Evolutionary conservation across 306 rosid genomes (phyloP).

Genomic region (Clitoria ternatea): DNA sequence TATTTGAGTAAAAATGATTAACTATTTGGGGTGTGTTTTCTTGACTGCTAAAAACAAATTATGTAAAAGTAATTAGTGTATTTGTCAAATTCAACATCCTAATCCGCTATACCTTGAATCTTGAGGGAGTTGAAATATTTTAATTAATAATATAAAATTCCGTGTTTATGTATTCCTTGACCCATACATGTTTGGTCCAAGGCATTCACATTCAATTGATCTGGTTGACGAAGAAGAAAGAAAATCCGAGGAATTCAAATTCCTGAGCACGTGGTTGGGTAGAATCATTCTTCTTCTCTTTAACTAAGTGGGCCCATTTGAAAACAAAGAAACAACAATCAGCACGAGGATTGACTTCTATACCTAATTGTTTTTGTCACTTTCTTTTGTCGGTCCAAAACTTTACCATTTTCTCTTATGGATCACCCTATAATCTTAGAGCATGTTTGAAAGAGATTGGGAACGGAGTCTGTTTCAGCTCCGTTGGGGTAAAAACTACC

Average conservation of each 20-base stretch:
- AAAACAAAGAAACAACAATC: background rate
- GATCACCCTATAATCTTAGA: too few species aligned
- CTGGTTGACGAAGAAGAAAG: background rate
- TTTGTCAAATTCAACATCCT: background rate
- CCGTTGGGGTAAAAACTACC: too few species aligned
- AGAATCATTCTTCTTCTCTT: slow-evolving; percentile 8
- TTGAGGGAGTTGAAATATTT: too few species aligned
- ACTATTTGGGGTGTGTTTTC: background rate
- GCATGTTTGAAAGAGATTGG: too few species aligned
- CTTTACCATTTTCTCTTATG: background rate
- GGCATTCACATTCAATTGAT: slow-evolving; percentile 20
- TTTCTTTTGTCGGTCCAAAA: slow-evolving; percentile 23
- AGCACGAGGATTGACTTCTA: slow-evolving; percentile 35
- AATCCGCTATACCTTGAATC: background rate
- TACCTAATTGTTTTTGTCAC: background rate
- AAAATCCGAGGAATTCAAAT: slow-evolving; percentile 6
- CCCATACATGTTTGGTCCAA: too few species aligned
- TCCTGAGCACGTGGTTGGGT: background rate
- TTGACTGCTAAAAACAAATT: background rate
- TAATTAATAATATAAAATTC: too few species aligned
- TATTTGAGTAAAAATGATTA: background rate
- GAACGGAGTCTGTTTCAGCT: too few species aligned
- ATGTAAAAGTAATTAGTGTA: too few species aligned
- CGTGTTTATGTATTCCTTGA: too few species aligned
- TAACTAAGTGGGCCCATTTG: too few species aligned